Evolutionary conservation across 164 flowering plant genomes (phyloP).

Genomic region (Litsea cubeba): DNA sequence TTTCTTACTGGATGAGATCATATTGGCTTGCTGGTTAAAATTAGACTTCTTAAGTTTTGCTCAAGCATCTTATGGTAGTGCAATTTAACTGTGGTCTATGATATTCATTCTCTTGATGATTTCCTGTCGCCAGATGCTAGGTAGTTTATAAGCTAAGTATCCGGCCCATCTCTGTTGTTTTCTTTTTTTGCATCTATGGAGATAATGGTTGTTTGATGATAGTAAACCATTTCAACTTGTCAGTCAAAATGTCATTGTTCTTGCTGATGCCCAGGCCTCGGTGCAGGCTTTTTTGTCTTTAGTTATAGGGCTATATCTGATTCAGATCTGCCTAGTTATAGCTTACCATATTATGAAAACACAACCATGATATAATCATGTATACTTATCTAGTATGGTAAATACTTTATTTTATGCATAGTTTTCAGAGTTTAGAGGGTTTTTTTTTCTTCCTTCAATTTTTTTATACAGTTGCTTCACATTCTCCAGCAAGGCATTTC

Average conservation of each 20-base stretch:
- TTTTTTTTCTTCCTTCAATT: conserved; percentile 59
- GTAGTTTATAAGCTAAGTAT: too few relatives aligned
- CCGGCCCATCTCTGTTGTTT: neutral
- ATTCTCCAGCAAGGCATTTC: conserved; percentile 88
- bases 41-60: neutral
- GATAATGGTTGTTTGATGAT: neutral
- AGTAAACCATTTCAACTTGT: neutral
- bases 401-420: neutral
- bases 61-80: neutral
- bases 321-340: neutral
- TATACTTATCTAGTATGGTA: neutral
- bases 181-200: too few relatives aligned
- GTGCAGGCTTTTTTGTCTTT: neutral
- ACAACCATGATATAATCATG: neutral
- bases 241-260: neutral
- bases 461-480: conserved; percentile 81
- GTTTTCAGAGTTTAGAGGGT: neutral
- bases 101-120: neutral
- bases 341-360: neutral
- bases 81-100: neutral
- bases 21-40: neutral
- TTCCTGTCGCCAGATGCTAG: neutral
- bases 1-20: neutral
- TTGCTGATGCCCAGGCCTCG: neutral
- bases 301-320: too few relatives aligned